Evolutionary conservation across 495 filamentous ascomycete species (phyloP), one percentile per base, ranked within the genome.

Genomic region (Hypoxylon fuscum): DNA sequence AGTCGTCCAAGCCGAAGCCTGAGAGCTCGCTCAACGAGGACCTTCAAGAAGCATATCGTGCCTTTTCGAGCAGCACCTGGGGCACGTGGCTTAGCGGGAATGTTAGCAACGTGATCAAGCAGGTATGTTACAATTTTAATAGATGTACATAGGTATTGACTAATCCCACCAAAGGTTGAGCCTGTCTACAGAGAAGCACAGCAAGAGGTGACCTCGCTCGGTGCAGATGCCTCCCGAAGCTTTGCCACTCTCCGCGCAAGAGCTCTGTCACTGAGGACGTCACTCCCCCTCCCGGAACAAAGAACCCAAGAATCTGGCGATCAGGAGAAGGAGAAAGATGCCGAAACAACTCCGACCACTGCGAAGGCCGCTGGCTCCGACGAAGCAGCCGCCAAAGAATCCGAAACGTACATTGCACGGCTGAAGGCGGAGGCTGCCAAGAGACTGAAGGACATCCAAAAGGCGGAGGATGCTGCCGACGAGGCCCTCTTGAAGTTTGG

Each of bases 401-500:
- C 87, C 20, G 90, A 93, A 65, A 84, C 87, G 10, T 87, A 96
- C 57, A 86, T 98, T 44, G 86, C 91, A n/a, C 85, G 91, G 32
- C 86, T 98, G 72, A 87, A 88, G 46, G 78, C 81, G 22, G 92
- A 96, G 70, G 95, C 95, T 12, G 81, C 89, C 7, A 90, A 92
- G 69, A 86, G 91, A 45, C 80, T 98, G 35, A 93, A 90, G 68
- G 94, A 97, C 66, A 89, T 98, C 25, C 90, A 98, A 69, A 88
- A 88, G 63, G 95, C 94, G 35, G 95, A 98, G 74, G 93, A 97
- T 68, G 93, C 93, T n/a, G 95, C 95, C 15, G 95, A 98, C 73
- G 96, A 97, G 72, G 96, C 96, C 2, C 86, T 98, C 41, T 76
- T 97, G 62, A 92, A 90, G 52, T 99, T 98, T 70, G 95, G 95